A percentile compares a stretch with the other conserved stretches of the same genome.
These are phyloP conservation scores for Polyplosphaeria fusca DNA, from an alignment of 495 filamentous ascomycete species.

Conservation along the genomic window DNA sequence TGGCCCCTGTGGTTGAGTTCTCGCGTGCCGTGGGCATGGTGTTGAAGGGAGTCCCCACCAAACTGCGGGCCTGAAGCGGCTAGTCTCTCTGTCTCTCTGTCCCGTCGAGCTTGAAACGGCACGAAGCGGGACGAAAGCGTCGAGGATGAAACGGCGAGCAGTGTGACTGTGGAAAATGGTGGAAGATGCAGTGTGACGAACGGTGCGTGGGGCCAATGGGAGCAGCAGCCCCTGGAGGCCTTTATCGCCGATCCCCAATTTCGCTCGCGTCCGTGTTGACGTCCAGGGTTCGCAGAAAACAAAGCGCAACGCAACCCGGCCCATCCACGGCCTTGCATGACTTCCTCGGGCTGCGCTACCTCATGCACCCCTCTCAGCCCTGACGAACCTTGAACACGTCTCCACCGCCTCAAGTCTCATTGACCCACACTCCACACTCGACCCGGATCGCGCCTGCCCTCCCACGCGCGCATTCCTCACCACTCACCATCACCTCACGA, in stretches of 20 bases:
- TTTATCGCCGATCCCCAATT: background rate
- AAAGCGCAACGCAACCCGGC: background rate
- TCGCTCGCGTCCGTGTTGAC: background rate
- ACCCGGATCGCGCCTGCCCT: background rate
- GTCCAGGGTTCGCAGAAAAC: background rate
- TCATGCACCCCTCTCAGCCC: background rate
- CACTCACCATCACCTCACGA: conserved; percentile 22
- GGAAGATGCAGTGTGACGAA: background rate
- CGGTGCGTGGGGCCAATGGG: background rate
- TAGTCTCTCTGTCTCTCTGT: no score
- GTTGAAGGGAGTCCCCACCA: no score
- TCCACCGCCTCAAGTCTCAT: background rate
- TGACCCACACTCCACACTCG: background rate
- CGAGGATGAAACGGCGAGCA: background rate
- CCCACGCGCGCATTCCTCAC: conserved; percentile 15
- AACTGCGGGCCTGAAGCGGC: no score
- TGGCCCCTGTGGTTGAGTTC: no score
- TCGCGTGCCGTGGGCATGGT: no score
- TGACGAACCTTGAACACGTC: no score
- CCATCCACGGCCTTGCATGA: background rate
- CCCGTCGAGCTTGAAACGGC: no score
- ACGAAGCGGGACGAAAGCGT: background rate
- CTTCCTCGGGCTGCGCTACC: background rate
- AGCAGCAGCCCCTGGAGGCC: background rate
- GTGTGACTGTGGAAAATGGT: background rate